Conservation (phyloP, 2,329 filamentous ascomycete genomes). For the Sclerotinia trifoliorum region DNA sequence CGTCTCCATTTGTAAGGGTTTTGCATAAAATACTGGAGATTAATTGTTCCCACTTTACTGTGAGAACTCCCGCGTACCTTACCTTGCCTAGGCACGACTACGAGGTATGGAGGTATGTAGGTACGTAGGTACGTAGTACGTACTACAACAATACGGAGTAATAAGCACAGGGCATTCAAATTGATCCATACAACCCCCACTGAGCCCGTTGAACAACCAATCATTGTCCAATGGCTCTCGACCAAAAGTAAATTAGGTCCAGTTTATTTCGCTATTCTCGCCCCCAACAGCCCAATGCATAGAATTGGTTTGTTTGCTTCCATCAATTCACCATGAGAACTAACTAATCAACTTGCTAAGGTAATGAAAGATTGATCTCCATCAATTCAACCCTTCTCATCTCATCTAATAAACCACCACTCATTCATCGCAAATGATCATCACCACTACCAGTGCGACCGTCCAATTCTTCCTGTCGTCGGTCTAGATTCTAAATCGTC, state of each 20-base stretch:
- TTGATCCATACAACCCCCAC: not conserved
- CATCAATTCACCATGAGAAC: not conserved
- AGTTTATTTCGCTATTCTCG: slow-evolving; percentile 8
- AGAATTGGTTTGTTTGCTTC: not conserved
- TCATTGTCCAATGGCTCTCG: not conserved
- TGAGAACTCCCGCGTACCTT: not conserved
- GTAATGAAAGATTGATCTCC: slow-evolving; percentile 14
- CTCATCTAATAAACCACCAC: slow-evolving; percentile 4
- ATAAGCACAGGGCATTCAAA: not conserved
- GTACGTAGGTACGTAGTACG: too few species aligned
- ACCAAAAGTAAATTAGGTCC: slow-evolving; percentile 11
- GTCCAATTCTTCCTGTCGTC: slow-evolving; percentile 1
- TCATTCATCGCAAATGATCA: slow-evolving; percentile 13
- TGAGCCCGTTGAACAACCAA: not conserved
- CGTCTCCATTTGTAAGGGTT: not conserved
- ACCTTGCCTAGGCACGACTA: too few species aligned
- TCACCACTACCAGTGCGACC: slow-evolving; percentile 11
- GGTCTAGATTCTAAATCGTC: slow-evolving; percentile 14
- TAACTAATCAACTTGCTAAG: not conserved
- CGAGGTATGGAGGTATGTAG: too few species aligned
- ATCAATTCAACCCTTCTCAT: slow-evolving; percentile 8
- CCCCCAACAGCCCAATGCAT: not conserved
- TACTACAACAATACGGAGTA: too few species aligned
- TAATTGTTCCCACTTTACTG: not conserved
- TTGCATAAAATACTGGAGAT: slow-evolving; percentile 17